Base-by-base conservation (phyloP, 805 yeast genomes). In the Wickerhamiella musiphila region DNA sequence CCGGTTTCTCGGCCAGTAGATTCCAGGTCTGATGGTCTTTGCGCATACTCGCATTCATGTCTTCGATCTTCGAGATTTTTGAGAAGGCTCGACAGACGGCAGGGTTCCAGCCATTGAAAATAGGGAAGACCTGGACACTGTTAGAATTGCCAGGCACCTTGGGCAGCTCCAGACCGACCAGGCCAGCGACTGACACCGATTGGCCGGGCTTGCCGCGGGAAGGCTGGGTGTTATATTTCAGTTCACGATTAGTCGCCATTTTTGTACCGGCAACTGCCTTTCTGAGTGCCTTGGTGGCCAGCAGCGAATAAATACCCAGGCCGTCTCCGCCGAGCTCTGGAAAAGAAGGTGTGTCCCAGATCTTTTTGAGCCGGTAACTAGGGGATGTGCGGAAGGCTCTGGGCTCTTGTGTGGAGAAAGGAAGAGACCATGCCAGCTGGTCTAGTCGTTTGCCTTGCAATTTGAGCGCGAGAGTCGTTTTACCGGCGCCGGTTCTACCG, bases 401-500 rank as follows among this genome's bases (percentile, higher is more conserved):
- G 10, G 61, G 44, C 3, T 58, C 63, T 44, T 79, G 61, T 0
- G 94, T 82, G 48, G 73, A 68, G 18, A 82, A 82, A 0, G 93
- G 93, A 28, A 75, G 52, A 33, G 57, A 51, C 23, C 70, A 60
- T 5, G 57, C 46, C 1, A 70, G 6, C 66, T 49, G 20, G 55
- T 52, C 7, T 42, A 45, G 23, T 48, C 45, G 4, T 13, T 6
- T 29, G 45, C 84, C 57, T 52, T 73, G 74, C 18, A 78, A 52
- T 0, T 83, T 77, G 43, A 71, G 54, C 0, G 84, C 73, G 42
- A 82, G 61, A 0, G 82, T 65, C 0, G 90, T 73, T 44, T 81
- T 81, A 38, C 94, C 94, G 2, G 86, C 82, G 45, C 92, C 92
- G 1, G 93, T 79, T 51, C 90, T 65, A 15, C 94, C 95, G 29